Evolutionary conservation across 129 eudicot genomes (phyloP).

Genomic region (Silybum marianum): DNA sequence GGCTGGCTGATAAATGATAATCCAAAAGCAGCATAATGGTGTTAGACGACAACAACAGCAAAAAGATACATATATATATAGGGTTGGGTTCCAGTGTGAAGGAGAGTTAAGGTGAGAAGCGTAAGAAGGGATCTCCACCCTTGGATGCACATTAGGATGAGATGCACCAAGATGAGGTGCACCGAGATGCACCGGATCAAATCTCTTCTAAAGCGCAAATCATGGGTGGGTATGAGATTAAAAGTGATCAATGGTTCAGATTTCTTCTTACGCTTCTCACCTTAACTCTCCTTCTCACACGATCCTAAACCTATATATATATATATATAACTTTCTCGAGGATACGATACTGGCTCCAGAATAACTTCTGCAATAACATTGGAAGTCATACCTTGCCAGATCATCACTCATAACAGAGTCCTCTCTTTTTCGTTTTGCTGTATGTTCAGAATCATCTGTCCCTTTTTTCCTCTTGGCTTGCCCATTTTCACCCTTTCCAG

Average conservation of each 20-base stretch:
- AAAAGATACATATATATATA: background rate
- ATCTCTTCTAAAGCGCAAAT: no score
- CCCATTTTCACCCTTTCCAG: slow-evolving; percentile 28
- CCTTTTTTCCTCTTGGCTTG: slow-evolving; percentile 42
- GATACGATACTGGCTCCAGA: background rate
- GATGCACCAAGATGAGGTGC: no score
- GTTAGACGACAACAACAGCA: background rate
- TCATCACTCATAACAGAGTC: slow-evolving; percentile 43
- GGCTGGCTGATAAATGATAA: slow-evolving; percentile 30
- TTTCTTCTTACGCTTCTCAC: no score
- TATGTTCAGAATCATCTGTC: slow-evolving; percentile 34
- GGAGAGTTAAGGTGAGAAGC: no score
- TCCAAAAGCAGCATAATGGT: slow-evolving; percentile 12
- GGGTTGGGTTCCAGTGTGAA: no score
- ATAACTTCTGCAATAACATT: background rate
- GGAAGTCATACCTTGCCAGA: slow-evolving; percentile 41
- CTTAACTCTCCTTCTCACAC: no score
- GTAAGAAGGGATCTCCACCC: no score
- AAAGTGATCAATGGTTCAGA: no score
- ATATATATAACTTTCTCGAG: background rate
- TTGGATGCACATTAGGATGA: no score
- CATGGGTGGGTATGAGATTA: no score
- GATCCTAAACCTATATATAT: background rate
- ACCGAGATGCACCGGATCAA: no score
- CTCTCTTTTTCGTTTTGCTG: slow-evolving; percentile 64